Evolutionary conservation across 2,329 filamentous ascomycete species (phyloP).

Genomic region (Malbranchea zuffiana): DNA sequence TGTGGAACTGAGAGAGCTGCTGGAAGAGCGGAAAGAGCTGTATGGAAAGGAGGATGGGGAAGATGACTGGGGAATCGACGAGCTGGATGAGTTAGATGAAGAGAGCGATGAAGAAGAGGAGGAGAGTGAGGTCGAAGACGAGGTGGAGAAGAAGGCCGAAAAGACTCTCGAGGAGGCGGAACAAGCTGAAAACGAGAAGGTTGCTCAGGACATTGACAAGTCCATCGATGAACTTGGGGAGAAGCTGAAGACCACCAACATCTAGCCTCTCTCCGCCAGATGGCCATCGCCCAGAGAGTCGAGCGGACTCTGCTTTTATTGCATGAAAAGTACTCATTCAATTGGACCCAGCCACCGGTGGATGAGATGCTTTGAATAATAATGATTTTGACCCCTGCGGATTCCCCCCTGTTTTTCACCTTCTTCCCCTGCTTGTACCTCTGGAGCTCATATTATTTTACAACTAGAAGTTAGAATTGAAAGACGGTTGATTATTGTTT

Average conservation of each 20-base stretch:
- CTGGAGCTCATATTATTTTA: too few species aligned
- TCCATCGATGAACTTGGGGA: constrained; percentile 73
- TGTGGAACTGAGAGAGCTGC: constrained; percentile 54
- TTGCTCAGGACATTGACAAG: constrained; percentile 62
- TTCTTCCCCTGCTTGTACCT: too few species aligned
- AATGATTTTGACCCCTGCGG: too few species aligned
- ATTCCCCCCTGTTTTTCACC: too few species aligned
- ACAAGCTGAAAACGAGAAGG: constrained; percentile 47
- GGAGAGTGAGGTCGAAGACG: constrained; percentile 57
- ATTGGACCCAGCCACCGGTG: too few species aligned
- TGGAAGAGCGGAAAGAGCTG: constrained; percentile 69
- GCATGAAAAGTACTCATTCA: too few species aligned
- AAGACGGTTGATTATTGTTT: too few species aligned
- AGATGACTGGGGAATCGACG: constrained; percentile 75
- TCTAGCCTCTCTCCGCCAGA: too few species aligned
- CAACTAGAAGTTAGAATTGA: too few species aligned
- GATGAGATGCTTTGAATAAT: too few species aligned
- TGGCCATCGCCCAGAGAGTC: too few species aligned
- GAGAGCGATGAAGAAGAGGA: constrained; percentile 59
- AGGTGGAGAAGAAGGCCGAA: constrained; percentile 54
- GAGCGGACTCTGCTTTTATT: too few species aligned
- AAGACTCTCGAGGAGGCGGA: constrained; percentile 55
- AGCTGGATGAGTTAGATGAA: constrained; percentile 74
- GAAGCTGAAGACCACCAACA: constrained; percentile 58
- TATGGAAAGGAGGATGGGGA: constrained; percentile 51